Evolutionary conservation across 1,284 basidiomycete genomes (phyloP).

Genomic region (Austropuccinia psidii): DNA sequence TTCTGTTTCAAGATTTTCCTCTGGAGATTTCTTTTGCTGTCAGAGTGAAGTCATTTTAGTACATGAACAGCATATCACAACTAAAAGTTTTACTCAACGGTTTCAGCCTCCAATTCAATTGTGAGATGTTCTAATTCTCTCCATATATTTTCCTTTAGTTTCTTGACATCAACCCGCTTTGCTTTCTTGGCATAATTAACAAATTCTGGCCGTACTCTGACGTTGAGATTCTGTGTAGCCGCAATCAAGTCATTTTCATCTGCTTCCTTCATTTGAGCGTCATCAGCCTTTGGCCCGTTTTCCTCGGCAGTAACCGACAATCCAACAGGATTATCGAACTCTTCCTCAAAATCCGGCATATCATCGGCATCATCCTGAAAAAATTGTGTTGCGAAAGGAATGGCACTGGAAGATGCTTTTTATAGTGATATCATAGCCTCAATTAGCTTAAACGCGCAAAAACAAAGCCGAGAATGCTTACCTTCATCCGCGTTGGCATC

Average conservation of each 20-base stretch:
- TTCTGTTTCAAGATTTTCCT: not conserved
- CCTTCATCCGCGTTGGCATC: conserved; percentile 56
- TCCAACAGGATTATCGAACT: conserved; percentile 38
- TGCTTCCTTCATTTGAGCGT: conserved; percentile 53
- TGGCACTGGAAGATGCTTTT: conserved; percentile 52
- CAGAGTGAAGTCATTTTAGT: not conserved
- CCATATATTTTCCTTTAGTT: conserved; percentile 98
- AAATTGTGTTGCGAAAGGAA: conserved; percentile 90
- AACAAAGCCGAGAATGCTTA: not conserved
- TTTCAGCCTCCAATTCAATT: conserved; percentile 47
- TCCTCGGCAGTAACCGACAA: conserved; percentile 39
- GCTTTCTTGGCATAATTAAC: conserved; percentile 94
- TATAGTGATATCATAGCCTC: not conserved
- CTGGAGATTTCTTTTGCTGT: too few species aligned
- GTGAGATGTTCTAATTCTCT: conserved; percentile 71
- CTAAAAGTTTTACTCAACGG: conserved; percentile 30
- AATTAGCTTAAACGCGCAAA: not conserved
- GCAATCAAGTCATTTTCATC: conserved; percentile 76
- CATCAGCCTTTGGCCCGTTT: conserved; percentile 39
- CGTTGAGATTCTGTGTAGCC: conserved; percentile 64
- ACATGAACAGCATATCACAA: conserved; percentile 47
- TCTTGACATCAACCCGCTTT: conserved; percentile 92
- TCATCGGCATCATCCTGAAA: conserved; percentile 68
- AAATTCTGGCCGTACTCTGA: conserved; percentile 73
- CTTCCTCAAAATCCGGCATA: conserved; percentile 51